Base-by-base conservation (phyloP, 352 stramenopile species). In the Globisporangium irregulare region DNA sequence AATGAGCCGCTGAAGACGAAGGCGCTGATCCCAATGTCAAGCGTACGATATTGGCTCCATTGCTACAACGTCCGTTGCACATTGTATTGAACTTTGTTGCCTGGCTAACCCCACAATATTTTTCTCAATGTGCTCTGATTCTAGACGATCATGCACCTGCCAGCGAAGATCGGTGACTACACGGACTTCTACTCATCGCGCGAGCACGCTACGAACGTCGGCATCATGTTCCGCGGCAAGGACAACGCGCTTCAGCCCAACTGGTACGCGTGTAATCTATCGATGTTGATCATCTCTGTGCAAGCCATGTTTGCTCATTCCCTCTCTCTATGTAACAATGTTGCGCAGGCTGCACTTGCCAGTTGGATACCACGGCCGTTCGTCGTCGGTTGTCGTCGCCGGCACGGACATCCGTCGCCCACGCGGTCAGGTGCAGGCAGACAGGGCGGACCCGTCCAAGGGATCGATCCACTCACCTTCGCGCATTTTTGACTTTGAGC, bases 161-260 rank as follows among this genome's bases (percentile, higher is more conserved):
- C 97, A 20, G 91, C 93, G 61, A 86, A 82, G 38, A 97, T 99
- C 66, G 95, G 95, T 29, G 96, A 99, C 79, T 99, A 99, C 81
- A 99, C 97, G 25, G 97, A 99, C 74, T 99, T 99, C 69, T 99
- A 99, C 82, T 97, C 90, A 66, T 98, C 90, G 32, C 84, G 94
- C 20, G 95, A 99, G 76, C 97, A 99, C 80, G 96, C 97, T 15
- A 98, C 95, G 54, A 99, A 99, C 76, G 86, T 98, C 32, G 93
- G 93, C 57, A 86, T 94, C 74, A 98, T 98, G 89, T 97, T 98
- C 76, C 87, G 93, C 24, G 90, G 87, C 54, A 84, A 96, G 70
- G 94, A 98, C 48, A 98, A 99, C 73, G 96, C 96, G 14, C 83
- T 99, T n/a, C 93, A 98, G 73, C 95, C 95, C 36, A 99, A 99